Evolutionary conservation across 2,329 filamentous ascomycete genomes (phyloP), one percentile per base, ranked within the genome.

Genomic region (Talaromyces verruculosus): DNA sequence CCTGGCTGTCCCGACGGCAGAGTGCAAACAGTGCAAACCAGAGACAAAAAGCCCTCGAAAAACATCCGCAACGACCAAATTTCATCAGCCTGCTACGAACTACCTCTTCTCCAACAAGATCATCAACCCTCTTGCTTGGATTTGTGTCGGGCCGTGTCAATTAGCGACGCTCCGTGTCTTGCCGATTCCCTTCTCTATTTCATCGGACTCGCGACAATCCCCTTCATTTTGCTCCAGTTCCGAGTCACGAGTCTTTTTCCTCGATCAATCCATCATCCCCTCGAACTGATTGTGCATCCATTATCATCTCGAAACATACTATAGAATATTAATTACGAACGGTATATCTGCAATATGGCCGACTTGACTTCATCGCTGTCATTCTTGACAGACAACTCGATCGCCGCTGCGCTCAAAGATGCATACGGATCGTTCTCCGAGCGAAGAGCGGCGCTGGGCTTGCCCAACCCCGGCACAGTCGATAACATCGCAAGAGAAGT

Each of bases 401-500:
- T 95, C 73, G 83, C 88, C 65, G 83, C 84, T 70, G 84, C 87
- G 70, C 76, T 96, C 72, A 86, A 88, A 79, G 91, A 96, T 84
- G 89, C 88, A 80, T 90, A 95, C 82, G 86, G 84, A 74, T 87
- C 89, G 63, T 96, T 98, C 78, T 90, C 89, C 69, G 91, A 95
- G 73, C 88, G 91, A 82, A 90, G 95, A 84, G 91, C 89, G 73
- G 90, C 91, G 81, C 87, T 99, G 70, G 94, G 93, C 69, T 85
- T 99, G 72, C 86, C 89, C 72, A 98, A 98, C 81, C 95, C 95
- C 47, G 95, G 95, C 74, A 93, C 91, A 62, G 89, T 97, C 71
- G 95, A 99, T 81, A 89, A 89, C 76, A 89, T 97, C 78, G 87
- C 91, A 72, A 89, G 91, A 78, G 95, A 99, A 84, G 93, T 97